Percentiles rank a stretch among this genome's conserved stretches.
Evolutionary conservation across 208 protist genomes (phyloP).

Genomic region (Acanthamoeba rhysodes): DNA sequence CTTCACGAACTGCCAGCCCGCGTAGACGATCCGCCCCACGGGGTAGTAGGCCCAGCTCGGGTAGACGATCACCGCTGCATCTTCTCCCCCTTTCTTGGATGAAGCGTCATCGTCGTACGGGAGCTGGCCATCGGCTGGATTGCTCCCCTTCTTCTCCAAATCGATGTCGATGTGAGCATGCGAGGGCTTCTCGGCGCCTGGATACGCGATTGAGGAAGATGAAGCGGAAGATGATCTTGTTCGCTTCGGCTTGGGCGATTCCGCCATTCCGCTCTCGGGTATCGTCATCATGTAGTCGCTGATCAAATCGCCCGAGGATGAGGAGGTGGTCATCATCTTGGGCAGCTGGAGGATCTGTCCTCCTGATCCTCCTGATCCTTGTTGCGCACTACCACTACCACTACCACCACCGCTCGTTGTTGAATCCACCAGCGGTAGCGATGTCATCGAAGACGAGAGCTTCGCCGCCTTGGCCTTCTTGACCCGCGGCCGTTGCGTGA

Average conservation of each 20-base stretch:
- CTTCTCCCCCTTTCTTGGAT: not conserved
- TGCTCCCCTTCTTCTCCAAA: not conserved
- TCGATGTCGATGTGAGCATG: not conserved
- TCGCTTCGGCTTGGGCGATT: not conserved
- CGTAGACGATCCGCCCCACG: not conserved
- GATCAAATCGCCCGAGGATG: not conserved
- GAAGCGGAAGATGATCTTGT: not conserved
- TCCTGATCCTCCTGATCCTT: too few species aligned
- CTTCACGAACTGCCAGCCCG: not conserved
- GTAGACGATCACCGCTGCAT: not conserved
- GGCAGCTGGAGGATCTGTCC: too few species aligned
- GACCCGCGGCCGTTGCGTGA: not conserved
- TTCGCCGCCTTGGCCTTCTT: not conserved
- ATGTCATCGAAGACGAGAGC: not conserved
- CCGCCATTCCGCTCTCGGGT: too few species aligned
- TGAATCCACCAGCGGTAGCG: not conserved
- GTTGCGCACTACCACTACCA: too few species aligned
- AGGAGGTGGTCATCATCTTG: not conserved
- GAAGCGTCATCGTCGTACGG: not conserved
- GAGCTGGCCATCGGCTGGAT: not conserved
- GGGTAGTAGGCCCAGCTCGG: constrained; percentile 43
- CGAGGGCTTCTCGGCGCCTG: too few species aligned
- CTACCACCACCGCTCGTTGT: too few species aligned
- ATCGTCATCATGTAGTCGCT: too few species aligned
- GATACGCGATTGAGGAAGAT: not conserved